Evolutionary conservation across 768 basidiomycete genomes (phyloP), one percentile per base, ranked within the genome.

Genomic region (Suillus subaureus): DNA sequence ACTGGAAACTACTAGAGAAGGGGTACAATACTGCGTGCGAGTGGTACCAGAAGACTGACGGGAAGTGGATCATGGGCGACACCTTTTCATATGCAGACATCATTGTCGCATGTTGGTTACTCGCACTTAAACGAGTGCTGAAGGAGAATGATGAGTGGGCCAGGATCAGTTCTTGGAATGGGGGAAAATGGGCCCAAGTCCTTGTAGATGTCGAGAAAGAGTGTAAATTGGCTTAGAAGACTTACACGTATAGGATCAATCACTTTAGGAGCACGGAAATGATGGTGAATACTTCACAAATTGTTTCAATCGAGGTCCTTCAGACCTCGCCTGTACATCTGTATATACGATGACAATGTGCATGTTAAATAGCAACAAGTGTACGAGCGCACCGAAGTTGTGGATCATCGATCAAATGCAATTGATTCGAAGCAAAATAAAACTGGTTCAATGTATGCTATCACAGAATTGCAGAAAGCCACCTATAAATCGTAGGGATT

Each of bases 61-160:
- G n/a, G n/a, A n/a, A n/a, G n/a, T n/a, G n/a, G n/a, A n/a, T n/a
- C n/a, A n/a, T 77, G 72, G 77, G 75, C 2, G 63, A 73, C 23
- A 69, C 68, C 4, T 73, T 77, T 58, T 75, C 68, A 2, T 77
- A 76, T 61, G 75, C 74, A 18, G 76, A 78, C 54, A 70, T 74
- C n/a, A 26, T 77, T 31, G 21, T 75, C 42, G 74, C 67, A 15
- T 35, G 26, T 13, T 60, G 33, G 23, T 39, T 67, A 8, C 40
- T 66, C 13, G 72, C 68, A 71, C 56, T 64, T 55, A 74, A 70
- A 57, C 69, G 61, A 51, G 63, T 77, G 28, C 57, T 61, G 47
- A 65, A 12, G 18, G 67, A 64, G 5, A n/a, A n/a, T n/a, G 71
- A 75, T 16, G 76, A 78, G 49, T 74, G 76, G 76, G 56, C 60